Conservation (phyloP, 257 asterid species). For the Paulownia fortunei region DNA sequence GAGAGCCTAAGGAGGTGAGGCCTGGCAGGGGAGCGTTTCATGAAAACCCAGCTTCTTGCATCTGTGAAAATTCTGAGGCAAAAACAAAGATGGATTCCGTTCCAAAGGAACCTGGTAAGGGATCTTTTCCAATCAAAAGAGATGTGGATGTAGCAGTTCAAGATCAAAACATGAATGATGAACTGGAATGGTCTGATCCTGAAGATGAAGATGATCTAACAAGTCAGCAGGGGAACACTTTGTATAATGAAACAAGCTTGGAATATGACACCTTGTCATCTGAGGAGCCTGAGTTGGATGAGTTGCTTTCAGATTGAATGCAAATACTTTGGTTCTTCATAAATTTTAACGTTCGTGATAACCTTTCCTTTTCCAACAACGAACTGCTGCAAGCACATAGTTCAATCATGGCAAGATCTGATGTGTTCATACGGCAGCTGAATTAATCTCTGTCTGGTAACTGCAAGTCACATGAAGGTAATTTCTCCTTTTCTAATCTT, state of each 20-base stretch:
- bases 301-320: conserved; percentile 79
- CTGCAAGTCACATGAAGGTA: conserved; percentile 28
- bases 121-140: conserved; percentile 36
- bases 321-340: conserved; percentile 4
- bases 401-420: conserved; percentile 19
- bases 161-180: conserved; percentile 58
- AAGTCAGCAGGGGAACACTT: conserved; percentile 43
- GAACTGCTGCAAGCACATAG: conserved; percentile 24
- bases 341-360: background rate
- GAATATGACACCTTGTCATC: conserved; percentile 62
- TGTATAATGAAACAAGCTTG: conserved; percentile 54
- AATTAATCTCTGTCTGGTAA: conserved; percentile 12
- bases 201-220: conserved; percentile 76
- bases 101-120: conserved; percentile 41
- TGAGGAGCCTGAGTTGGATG: conserved; percentile 85
- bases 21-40: conserved; percentile 96
- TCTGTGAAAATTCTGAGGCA: conserved; percentile 78
- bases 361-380: conserved; percentile 1
- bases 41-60: conserved; percentile 90
- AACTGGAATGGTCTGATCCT: conserved; percentile 73
- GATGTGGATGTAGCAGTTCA: conserved; percentile 41
- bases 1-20: conserved; percentile 91
- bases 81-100: conserved; percentile 40
- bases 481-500: conserved; percentile 13
- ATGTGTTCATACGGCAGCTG: conserved; percentile 28